Evolutionary conservation across 345 rosid genomes (phyloP).

Genomic region (Aurinia saxatilis): DNA sequence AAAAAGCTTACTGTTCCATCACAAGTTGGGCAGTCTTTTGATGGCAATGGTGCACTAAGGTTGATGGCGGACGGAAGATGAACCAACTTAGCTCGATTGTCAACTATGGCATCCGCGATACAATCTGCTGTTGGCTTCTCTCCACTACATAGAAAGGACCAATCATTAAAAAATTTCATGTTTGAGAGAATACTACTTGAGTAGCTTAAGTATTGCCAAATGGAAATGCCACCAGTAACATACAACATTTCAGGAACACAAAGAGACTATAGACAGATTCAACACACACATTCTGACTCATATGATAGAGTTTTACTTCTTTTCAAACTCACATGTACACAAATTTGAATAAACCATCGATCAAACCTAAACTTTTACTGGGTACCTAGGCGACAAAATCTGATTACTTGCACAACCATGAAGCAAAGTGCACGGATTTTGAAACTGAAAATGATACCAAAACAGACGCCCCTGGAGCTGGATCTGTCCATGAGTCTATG

Average conservation of each 20-base stretch:
- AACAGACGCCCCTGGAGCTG: not conserved
- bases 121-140: constrained; percentile 80
- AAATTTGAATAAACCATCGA: too few species aligned
- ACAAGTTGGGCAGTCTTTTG: constrained; percentile 82
- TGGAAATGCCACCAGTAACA: not conserved
- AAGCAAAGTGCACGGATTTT: not conserved
- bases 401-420: not conserved
- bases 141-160: constrained; percentile 42
- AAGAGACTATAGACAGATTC: not conserved
- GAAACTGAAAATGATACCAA: not conserved
- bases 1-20: constrained; percentile 78
- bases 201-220: not conserved
- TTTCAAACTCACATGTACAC: too few species aligned
- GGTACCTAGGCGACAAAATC: not conserved
- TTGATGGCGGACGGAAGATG: constrained; percentile 74
- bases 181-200: not conserved
- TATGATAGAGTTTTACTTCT: too few species aligned
- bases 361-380: too few species aligned
- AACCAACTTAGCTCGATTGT: constrained; percentile 77
- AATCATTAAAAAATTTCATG: not conserved
- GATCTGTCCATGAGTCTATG: not conserved
- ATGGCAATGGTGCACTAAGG: constrained; percentile 62
- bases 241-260: not conserved
- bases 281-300: too few species aligned
- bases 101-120: constrained; percentile 73